A percentile compares a stretch with the other conserved stretches of the same genome.
Evolutionary conservation across 768 basidiomycete species (phyloP).

Genomic region (Dentipellis fragilis): DNA sequence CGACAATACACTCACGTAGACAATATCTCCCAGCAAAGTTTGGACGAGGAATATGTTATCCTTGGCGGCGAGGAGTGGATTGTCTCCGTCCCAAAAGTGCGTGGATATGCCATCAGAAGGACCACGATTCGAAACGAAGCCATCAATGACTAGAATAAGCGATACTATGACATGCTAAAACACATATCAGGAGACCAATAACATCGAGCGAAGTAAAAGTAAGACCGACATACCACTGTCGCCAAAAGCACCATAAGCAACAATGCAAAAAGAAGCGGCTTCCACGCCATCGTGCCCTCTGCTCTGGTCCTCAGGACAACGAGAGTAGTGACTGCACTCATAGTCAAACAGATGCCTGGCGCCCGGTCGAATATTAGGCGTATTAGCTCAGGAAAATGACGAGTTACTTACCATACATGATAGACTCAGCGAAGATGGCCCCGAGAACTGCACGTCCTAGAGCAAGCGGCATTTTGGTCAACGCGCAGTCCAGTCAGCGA

Average conservation of each 20-base stretch:
- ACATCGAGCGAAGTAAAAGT: neutral
- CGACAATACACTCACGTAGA: neutral
- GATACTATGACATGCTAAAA: neutral
- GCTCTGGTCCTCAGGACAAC: neutral
- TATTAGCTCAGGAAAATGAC: neutral
- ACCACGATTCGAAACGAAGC: neutral
- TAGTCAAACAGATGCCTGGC: neutral
- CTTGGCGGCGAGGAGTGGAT: neutral
- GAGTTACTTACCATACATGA: neutral
- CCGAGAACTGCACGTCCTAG: neutral
- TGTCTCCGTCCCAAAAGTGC: neutral
- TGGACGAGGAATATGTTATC: neutral
- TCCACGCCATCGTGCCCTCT: neutral
- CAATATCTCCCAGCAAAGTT: neutral
- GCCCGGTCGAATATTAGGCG: neutral
- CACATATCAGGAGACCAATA: neutral
- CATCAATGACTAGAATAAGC: neutral
- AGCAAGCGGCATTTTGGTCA: neutral
- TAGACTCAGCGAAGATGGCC: neutral
- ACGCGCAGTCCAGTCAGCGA: no score
- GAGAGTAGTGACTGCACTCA: neutral
- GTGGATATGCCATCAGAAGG: neutral
- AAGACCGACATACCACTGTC: neutral
- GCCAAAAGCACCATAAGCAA: neutral
- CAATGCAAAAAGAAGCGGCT: neutral